Evolutionary conservation across 805 yeast species (phyloP), one percentile per base, ranked within the genome.

Genomic region (Barnettozyma salicaria): DNA sequence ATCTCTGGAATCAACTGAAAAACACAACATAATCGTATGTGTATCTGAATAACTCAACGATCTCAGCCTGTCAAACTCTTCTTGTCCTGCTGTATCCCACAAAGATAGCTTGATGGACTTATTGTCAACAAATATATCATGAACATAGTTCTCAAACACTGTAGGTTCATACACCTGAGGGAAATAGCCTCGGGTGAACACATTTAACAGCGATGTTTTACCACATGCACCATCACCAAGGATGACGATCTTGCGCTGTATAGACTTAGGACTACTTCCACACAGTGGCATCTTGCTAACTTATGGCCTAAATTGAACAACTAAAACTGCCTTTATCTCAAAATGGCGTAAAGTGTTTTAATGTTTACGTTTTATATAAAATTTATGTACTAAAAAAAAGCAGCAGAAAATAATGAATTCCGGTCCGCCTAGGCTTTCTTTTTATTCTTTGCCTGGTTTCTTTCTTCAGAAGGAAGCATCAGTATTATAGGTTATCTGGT

Each of bases 41-140:
- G 98, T 92, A 60, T 92, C 97, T 19, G 89, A 80, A 61, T 92
- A 92, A 34, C 95, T 83, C 43, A 90, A 69, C 1, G 97, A 86
- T 59, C 98, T 76, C 59, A 90, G 71, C 45, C 97, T 74, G 60
- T 90, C 98, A 52, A 90, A 90, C 64, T 90, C 98, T 64, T 90
- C 98, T 67, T 90, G 98, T 7, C 98, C 98, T 2, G 98, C 98
- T 6, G 98, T 90, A 59, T 90, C 98, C 98, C 98, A 92, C 38
- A 90, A 67, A 12, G 96, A 88, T 40, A 90, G 66, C 55, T 89
- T 95, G 52, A 90, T 84, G 34, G 92, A 87, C 59, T 86, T 87
- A 36, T 90, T 90, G 59, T 90, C 98, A 38, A 90, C 88, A 63
- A 86, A 90, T 47, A 90, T 92, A 58, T 90, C 97, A 62, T 90